Evolutionary conservation across 2,329 filamentous ascomycete species (phyloP), one percentile per base, ranked within the genome.

Genomic region (Catunica adiposa): DNA sequence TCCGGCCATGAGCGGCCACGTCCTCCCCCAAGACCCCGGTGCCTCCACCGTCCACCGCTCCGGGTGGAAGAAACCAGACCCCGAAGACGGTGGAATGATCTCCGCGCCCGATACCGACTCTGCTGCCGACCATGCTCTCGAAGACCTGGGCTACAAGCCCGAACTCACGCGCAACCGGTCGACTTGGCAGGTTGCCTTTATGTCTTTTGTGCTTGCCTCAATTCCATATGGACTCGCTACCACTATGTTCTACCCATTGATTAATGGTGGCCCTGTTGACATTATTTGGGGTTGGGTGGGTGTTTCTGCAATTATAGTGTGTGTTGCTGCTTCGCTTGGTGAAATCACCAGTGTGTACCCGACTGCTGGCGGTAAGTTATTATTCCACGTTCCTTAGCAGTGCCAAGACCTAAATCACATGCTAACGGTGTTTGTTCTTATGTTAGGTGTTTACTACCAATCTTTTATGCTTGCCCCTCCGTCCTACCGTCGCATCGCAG

Each of bases 271-370:
- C 1, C 79, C 82, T 6, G 77, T 79, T 58, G 77, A 79, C 63
- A 79, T 86, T 63, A 81, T 87, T 64, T 86, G 82, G 82, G 83
- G 82, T 44, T 86, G 83, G 80, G 68, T 84, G 31, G 69, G 70
- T 44, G 80, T 86, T 37, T 84, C 80, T n/a, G 60, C 76, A 57
- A 83, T 86, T 66, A 83, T 85, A 62, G 67, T 84, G 61, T 84
- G 82, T 65, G 81, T 88, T 31, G 83, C 84, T 29, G 71, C 77
- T 2, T 85, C 82, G 20, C 73, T 87, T 29, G 81, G 80, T 61
- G 84, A 88, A 69, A 84, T 88, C 64, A 86, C 83, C 58, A 83
- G 79, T 62, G 80, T 86, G 40, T 87, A 84, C 63, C 84, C 84
- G 22, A 87, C 83, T n/a, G 80, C 82, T 53, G 83, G 83, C 63